Base-by-base conservation (phyloP, 805 yeast genomes). In the Yarrowia bubula region DNA sequence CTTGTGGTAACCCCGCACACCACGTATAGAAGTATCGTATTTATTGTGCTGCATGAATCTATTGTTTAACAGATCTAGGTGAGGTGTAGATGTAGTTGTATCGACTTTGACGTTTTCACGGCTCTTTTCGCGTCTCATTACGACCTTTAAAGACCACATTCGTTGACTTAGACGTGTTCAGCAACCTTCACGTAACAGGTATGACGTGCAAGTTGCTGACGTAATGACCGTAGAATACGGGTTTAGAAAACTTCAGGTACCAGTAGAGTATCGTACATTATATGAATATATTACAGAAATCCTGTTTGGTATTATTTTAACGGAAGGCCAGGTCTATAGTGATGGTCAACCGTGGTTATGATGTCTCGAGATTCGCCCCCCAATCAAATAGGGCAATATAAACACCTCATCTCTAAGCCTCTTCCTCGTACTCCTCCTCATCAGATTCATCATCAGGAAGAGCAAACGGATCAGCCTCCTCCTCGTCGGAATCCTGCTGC, bases 401-500 rank as follows among this genome's bases (percentile, higher is more conserved):
- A 5, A 22, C 28, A 5, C 5, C 31, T 9, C 9, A 11, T 14
- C 14, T 37, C 60, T 51, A 37, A 8, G 3, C n/a, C 33, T 39
- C 64, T 60, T 60, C 67, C 17, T 64, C 66, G 14, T 70, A 69
- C 22, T 67, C 67, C 37, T 67, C 67, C 38, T 68, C 73, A 6
- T 62, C 67, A n/a, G 64, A 58, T 14, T 61, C 65, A 31, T 15
- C 37, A 15, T 46, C 57, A 6, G 65, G 57, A 15, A 48, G 55
- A n/a, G 65, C 57, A 48, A 47, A 61, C 3, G 64, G 64, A 28
- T 44, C 64, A 15, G 32, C 39, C 35, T 38, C 46, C 37, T 69
- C 70, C 3, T 69, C 70, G 18, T 73, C 75, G 7, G 69, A 71
- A 37, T 69, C 71, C 22, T 46, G 67, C 64, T 44, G 67, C 65